These are phyloP conservation scores for Naganishia randhawae DNA, from an alignment of 768 basidiomycete species.

Conservation along the genomic window DNA sequence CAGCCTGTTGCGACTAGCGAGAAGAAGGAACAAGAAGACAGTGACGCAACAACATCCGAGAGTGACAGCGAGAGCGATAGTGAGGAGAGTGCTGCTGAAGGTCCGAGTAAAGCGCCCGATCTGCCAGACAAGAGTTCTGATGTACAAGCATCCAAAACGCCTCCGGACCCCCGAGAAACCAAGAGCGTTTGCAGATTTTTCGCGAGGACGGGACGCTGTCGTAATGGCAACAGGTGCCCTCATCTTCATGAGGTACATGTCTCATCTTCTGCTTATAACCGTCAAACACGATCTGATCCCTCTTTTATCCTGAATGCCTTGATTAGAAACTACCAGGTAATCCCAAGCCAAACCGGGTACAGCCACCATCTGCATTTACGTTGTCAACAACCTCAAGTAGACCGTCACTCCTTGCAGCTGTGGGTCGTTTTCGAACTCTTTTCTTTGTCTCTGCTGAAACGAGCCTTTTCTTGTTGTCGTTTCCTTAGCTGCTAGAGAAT, in stretches of 20 bases:
- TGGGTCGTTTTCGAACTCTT: constrained; percentile 52
- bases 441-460: constrained; percentile 3
- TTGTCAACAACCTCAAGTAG: constrained; percentile 49
- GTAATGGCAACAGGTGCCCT: constrained; percentile 41
- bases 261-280: too few relatives aligned
- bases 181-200: constrained; percentile 39
- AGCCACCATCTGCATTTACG: constrained; percentile 11
- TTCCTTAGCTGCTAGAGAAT: constrained; percentile 63
- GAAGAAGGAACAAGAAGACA: not conserved
- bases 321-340: not conserved
- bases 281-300: not conserved
- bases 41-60: not conserved
- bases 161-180: constrained; percentile 2
- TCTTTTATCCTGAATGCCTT: not conserved
- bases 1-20: not conserved
- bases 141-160: not conserved
- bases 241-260: constrained; percentile 36
- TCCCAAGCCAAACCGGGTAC: not conserved
- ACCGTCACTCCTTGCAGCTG: constrained; percentile 73
- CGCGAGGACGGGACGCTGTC: constrained; percentile 37
- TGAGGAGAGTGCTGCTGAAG: not conserved
- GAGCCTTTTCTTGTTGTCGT: not conserved
- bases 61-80: not conserved
- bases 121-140: not conserved
- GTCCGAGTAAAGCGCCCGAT: not conserved